Base-by-base conservation (phyloP, 352 stramenopile genomes). In the Pythium chondricola region DNA sequence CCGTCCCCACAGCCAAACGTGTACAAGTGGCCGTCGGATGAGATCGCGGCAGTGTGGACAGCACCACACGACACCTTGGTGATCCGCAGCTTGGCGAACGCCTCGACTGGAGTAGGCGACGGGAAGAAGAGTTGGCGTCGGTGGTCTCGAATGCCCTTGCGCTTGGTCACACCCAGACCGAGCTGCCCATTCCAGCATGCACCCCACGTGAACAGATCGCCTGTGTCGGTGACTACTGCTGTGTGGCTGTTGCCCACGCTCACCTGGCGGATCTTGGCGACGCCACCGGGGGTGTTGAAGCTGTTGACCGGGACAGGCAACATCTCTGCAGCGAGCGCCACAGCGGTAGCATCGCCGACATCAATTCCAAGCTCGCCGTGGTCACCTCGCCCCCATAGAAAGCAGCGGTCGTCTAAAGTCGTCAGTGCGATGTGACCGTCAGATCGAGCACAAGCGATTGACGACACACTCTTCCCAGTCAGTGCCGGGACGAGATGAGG, bases 1-100 rank as follows among this genome's bases (percentile, higher is more conserved):
- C 89, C 91, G 51, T 97, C 90, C 13, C 87, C 76, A 51, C 86
- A 97, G 13, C 93, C 93, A 52, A 89, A 94, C 14, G 67, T 92
- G 53, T 78, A 94, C 20, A 94, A 60, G 37, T 84, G 67, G 0
- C 80, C 83, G 5, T 81, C 51, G 5, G 58, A 36, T 2, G 69
- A 69, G 37, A 92, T 62, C 10, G 71, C 76, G 8, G 65, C 83
- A 4, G 78, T 91, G 50, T 96, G 88, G 5, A 84, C 74, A 17
- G 86, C 91, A 14, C 93, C 90, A 58, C 91, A 97, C 6, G 88
- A 95, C 8, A 98, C 83, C 26, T 79, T 68, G 3, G 48, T 58
- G 26, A 97, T 49, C 27, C 48, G 49, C 55, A 70, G 55, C 17
- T 33, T 36, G 13, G 62, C 44, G 29, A 86, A 68, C 16, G 61